phyloP scores from a whole-genome alignment of 108 stramenopile species.

The Cyclotella sp. region DNA sequence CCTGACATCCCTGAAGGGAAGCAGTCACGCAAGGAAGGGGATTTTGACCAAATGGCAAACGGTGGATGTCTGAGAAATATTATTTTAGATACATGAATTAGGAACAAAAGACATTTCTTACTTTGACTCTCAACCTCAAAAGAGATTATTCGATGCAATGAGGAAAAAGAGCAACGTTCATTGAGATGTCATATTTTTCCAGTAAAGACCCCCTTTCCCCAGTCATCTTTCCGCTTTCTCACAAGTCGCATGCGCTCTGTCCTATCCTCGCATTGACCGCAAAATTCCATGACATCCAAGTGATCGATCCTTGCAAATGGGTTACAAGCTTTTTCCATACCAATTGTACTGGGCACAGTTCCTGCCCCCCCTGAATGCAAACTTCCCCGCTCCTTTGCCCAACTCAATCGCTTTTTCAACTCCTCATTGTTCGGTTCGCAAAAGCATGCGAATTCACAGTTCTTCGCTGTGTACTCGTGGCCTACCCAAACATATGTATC shows the following conservation, averaged over 20 bases:
- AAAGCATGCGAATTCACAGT: conserved; percentile 64
- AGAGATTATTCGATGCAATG: no score
- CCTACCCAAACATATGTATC: conserved; percentile 71
- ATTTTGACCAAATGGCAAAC: no score
- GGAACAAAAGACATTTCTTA: no score
- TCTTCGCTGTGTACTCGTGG: conserved; percentile 77
- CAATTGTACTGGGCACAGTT: conserved; percentile 68
- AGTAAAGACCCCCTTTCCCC: conserved; percentile 27
- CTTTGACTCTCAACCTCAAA: no score
- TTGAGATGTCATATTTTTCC: neutral
- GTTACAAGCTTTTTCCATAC: conserved; percentile 60
- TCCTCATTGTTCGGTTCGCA: conserved; percentile 64
- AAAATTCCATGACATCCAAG: conserved; percentile 36
- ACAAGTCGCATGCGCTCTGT: conserved; percentile 40
- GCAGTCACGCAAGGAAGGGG: no score
- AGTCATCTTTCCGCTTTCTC: conserved; percentile 55
- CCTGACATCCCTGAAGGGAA: no score
- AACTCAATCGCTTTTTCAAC: conserved; percentile 37
- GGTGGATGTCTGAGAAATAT: no score
- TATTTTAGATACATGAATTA: no score
- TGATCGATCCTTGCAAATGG: conserved; percentile 66
- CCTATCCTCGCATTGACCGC: conserved; percentile 33
- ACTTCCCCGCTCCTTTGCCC: conserved; percentile 29
- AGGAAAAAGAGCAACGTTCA: no score
- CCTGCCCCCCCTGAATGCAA: conserved; percentile 28